A percentile compares a stretch with the other conserved stretches of the same genome.
These are phyloP conservation scores for Pythium myriotylum DNA, from an alignment of 352 stramenopile species.

Conservation along the genomic window DNA sequence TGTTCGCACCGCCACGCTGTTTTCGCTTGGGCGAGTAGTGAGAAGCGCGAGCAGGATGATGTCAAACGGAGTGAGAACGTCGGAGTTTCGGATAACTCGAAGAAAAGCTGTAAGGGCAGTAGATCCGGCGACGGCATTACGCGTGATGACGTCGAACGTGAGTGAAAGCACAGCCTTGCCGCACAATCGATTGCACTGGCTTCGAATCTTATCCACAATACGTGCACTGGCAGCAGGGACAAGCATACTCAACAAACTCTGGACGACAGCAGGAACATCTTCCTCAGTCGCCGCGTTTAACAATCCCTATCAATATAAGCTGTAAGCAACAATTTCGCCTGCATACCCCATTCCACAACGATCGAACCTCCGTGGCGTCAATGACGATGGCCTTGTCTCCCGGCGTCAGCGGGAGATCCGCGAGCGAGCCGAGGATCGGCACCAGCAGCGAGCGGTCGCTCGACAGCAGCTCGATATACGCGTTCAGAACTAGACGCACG, in stretches of 20 bases:
- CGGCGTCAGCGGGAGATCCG: constrained; percentile 66
- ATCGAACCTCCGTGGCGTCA: constrained; percentile 67
- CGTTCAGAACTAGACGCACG: constrained; percentile 69
- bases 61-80: constrained; percentile 59
- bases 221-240: constrained; percentile 48
- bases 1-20: constrained; percentile 25
- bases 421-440: constrained; percentile 75
- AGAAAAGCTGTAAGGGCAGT: constrained; percentile 50
- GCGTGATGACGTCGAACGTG: constrained; percentile 67
- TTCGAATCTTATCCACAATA: constrained; percentile 55
- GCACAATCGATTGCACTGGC: constrained; percentile 61
- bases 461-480: constrained; percentile 75
- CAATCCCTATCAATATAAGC: constrained; percentile 38
- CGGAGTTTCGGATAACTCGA: constrained; percentile 42
- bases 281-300: constrained; percentile 75
- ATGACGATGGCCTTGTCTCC: constrained; percentile 70
- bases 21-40: constrained; percentile 64
- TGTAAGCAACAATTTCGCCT: neutral
- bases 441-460: constrained; percentile 79
- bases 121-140: constrained; percentile 58
- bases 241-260: constrained; percentile 77
- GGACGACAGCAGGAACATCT: constrained; percentile 77
- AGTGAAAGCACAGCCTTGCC: constrained; percentile 55
- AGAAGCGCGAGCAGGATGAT: constrained; percentile 63
- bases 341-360: too few species aligned